Conservation (phyloP, 1,139 yeast species). For the Protomyces gravidus region DNA sequence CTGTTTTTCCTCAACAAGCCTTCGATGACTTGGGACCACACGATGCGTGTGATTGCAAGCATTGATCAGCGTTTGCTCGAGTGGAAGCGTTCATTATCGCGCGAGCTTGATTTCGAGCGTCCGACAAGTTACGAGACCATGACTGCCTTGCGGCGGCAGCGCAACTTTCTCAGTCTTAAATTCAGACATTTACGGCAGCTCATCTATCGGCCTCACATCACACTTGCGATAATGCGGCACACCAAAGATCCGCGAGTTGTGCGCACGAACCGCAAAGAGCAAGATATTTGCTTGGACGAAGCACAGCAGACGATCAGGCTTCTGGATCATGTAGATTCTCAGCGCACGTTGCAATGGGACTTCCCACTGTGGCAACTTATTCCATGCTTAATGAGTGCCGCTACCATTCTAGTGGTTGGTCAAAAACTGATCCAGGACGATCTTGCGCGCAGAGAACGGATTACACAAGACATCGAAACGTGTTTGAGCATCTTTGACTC, state of each 20-base stretch:
- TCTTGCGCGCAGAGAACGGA: conserved; percentile 1
- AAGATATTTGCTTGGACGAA: conserved; percentile 22
- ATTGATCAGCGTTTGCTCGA: conserved; percentile 26
- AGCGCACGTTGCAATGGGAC: conserved; percentile 18
- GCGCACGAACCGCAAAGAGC: conserved; percentile 6
- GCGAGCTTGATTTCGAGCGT: conserved; percentile 26
- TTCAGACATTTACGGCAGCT: conserved; percentile 30
- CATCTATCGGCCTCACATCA: conserved; percentile 31
- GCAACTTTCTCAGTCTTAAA: conserved; percentile 29
- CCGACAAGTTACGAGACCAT: conserved; percentile 3
- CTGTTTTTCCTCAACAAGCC: conserved; percentile 31
- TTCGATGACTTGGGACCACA: conserved; percentile 25
- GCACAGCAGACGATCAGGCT: conserved; percentile 23
- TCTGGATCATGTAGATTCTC: conserved; percentile 23
- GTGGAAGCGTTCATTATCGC: conserved; percentile 30
- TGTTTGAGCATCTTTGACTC: conserved; percentile 21
- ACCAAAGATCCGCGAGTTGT: conserved; percentile 10
- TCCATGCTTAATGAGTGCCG: conserved; percentile 28
- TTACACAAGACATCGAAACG: conserved; percentile 7
- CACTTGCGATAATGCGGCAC: conserved; percentile 21
- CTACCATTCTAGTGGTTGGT: conserved; percentile 24
- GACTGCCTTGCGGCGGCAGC: conserved; percentile 22
- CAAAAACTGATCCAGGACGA: conserved; percentile 23
- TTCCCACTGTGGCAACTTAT: conserved; percentile 28
- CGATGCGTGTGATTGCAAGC: conserved; percentile 24